These are phyloP conservation scores for Ramicandelaber brevisporus DNA, from an alignment of 192 early-diverging fungal genomes.

Conservation along the genomic window DNA sequence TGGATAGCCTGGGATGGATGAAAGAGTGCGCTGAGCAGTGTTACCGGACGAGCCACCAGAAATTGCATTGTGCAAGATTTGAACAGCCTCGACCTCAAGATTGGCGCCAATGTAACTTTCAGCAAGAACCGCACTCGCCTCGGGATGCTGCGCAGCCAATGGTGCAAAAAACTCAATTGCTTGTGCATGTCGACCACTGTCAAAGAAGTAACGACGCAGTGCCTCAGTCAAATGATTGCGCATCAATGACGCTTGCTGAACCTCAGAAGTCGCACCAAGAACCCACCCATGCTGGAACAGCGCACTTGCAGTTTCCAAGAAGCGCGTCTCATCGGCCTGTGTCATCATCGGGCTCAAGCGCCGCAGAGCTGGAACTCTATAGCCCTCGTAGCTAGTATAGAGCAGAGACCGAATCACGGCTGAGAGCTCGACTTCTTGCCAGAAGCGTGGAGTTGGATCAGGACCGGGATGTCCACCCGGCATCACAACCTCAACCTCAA, in stretches of 20 bases:
- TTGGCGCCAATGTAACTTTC: conserved; percentile 53
- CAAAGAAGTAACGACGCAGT: conserved; percentile 70
- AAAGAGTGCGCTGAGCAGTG: too few relatives aligned
- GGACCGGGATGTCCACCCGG: conserved; percentile 67
- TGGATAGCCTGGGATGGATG: conserved; percentile 65
- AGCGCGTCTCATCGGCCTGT: conserved; percentile 37
- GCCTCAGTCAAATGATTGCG: conserved; percentile 77
- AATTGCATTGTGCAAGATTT: conserved; percentile 60
- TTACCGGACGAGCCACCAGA: conserved; percentile 39
- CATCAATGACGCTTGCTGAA: conserved; percentile 77
- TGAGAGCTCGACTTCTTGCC: conserved; percentile 78
- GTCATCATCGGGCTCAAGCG: conserved; percentile 72
- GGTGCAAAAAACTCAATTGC: conserved; percentile 63
- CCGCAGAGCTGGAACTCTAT: conserved; percentile 66
- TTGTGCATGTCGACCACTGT: conserved; percentile 51
- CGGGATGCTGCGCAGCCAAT: conserved; percentile 37
- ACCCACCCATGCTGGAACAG: conserved; percentile 88
- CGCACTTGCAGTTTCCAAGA: conserved; percentile 57
- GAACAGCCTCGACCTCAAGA: conserved; percentile 82
- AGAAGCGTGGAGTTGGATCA: conserved; percentile 48
- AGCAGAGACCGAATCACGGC: conserved; percentile 71
- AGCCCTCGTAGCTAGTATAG: conserved; percentile 68
- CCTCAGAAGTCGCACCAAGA: conserved; percentile 76
- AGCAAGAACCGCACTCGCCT: conserved; percentile 73
- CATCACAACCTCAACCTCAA: conserved; percentile 78